Percentiles rank a stretch among this genome's conserved stretches.
Evolutionary conservation across 2,329 filamentous ascomycete genomes (phyloP).

Genomic region (Coniochaeta pulveracea): DNA sequence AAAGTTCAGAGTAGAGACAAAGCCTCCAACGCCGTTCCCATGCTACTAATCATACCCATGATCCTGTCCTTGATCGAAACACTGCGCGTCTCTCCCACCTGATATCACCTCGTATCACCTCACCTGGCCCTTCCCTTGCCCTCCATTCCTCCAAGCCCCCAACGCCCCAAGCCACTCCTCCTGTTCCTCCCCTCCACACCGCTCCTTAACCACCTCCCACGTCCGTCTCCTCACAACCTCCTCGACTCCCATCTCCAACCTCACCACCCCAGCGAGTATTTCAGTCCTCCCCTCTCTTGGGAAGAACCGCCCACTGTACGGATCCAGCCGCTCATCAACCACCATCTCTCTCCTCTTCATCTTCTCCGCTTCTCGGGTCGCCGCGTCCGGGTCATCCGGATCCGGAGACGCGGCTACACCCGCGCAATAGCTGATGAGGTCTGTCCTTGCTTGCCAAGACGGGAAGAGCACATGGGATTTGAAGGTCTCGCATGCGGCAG

Average conservation of each 20-base stretch:
- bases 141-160: slow-evolving; percentile 44
- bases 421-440: slow-evolving; percentile 82
- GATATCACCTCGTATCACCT: too few relatives aligned
- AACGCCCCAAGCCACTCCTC: slow-evolving; percentile 57
- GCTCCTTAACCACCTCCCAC: slow-evolving; percentile 66
- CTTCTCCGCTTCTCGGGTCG: slow-evolving; percentile 58
- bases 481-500: slow-evolving; percentile 56
- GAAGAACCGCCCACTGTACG: slow-evolving; percentile 79
- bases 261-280: slow-evolving; percentile 58
- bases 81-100: too few relatives aligned
- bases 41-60: too few relatives aligned
- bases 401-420: slow-evolving; percentile 80
- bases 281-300: slow-evolving; percentile 71
- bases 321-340: slow-evolving; percentile 82
- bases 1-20: too few relatives aligned
- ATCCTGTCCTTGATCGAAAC: too few relatives aligned
- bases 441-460: slow-evolving; percentile 72
- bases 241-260: slow-evolving; percentile 68
- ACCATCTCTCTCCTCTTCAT: slow-evolving; percentile 59
- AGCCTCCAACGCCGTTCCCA: too few relatives aligned
- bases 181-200: slow-evolving; percentile 51
- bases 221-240: slow-evolving; percentile 69
- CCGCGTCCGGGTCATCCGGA: slow-evolving; percentile 70
- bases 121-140: slow-evolving; percentile 10
- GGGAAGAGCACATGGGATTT: slow-evolving; percentile 73